phyloP scores from a whole-genome alignment of 192 early-diverging fungal species.

The Gamsiella multidivaricata region DNA sequence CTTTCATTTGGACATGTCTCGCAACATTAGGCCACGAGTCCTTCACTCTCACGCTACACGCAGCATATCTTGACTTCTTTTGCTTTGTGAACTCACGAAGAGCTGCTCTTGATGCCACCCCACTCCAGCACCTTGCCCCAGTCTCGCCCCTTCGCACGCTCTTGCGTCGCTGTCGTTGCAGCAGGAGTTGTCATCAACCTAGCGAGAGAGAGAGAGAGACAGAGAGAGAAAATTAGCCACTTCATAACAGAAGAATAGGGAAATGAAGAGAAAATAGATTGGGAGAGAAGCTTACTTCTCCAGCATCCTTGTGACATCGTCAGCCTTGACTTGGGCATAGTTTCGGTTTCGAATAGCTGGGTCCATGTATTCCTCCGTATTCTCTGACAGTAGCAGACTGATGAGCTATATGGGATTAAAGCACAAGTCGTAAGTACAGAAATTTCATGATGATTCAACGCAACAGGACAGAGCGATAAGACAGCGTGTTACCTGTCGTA shows the following conservation, averaged over 20 bases:
- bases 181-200: constrained; percentile 50
- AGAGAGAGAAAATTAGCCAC: background rate
- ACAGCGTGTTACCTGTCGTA: constrained; percentile 80
- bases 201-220: background rate
- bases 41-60: too few species aligned
- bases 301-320: constrained; percentile 72
- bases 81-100: constrained; percentile 4
- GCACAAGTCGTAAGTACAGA: background rate
- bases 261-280: background rate
- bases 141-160: constrained; percentile 40
- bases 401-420: constrained; percentile 62
- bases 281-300: constrained; percentile 77
- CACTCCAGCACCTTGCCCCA: constrained; percentile 54
- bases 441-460: background rate
- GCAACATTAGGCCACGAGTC: too few species aligned
- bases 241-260: background rate
- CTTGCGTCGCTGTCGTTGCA: constrained; percentile 32
- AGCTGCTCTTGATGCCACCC: constrained; percentile 50
- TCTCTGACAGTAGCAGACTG: constrained; percentile 72
- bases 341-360: constrained; percentile 69
- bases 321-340: constrained; percentile 72
- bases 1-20: too few species aligned
- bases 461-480: background rate
- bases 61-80: too few species aligned
- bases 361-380: constrained; percentile 80